Evolutionary conservation across 768 basidiomycete species (phyloP), one percentile per base, ranked within the genome.

Genomic region (Boletus tylopilopsis): DNA sequence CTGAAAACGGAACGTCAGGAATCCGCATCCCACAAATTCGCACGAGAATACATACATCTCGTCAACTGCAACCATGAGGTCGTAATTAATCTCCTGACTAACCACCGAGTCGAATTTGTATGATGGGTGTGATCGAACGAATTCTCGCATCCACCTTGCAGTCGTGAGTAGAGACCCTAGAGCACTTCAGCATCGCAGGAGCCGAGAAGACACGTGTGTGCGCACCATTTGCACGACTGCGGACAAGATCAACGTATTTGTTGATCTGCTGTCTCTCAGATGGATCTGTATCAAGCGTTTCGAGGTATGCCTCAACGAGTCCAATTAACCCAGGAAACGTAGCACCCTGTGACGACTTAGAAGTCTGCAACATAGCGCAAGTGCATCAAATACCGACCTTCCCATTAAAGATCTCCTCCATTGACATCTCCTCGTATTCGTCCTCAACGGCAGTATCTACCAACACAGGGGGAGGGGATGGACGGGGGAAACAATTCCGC

Each of bases 61-160:
- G 63, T 98, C 94, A 6, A 96, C 71, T 2, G 91, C 90, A 38
- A 83, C 76, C 64, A 96, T 75, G 23, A 99, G 77, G 70, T 99
- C 96, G 64, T 94, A 96, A 63, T 94, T 96, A 63, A 98, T 92
- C 69, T 88, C 84, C 60, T 90, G 79, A 43, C 77, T 87, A 18
- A 99, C 91, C 43, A 88, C 86, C n/a, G 93, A 95, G 70, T 99
- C 93, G 42, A 81, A 78, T 67, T 87, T 85, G 73, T 99, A 99
- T n/a, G 73, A 78, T 8, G 94, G 90, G 67, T 99, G 96, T 2
- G 84, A 78, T 22, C 84, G 82, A 36, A 99, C 88, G 69, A 97
- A 98, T 40, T 87, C 78, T 30, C 96, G 81, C 49, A 96, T 94
- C 93, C 93, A 99, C 4, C 84, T 82, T 11, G 96, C 96, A 7